Evolutionary conservation across 2,329 filamentous ascomycete species (phyloP), one percentile per base, ranked within the genome.

Genomic region (Curvularia sp.): DNA sequence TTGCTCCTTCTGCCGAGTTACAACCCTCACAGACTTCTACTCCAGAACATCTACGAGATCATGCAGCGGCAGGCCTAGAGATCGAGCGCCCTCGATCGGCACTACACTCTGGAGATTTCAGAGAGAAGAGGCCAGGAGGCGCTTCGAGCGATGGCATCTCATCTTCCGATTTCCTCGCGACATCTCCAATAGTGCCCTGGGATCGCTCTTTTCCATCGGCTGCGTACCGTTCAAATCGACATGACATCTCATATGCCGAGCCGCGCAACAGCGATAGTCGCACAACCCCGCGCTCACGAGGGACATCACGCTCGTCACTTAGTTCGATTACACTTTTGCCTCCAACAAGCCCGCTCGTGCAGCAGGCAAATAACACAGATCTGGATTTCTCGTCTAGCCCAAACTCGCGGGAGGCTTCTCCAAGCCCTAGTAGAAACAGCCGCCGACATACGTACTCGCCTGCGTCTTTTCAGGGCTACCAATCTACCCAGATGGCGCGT

Each of bases 291-390:
- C 72, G 79, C 47, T 71, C 78, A 48, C 74, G 80, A 57, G 78
- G 79, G n/a, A 67, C 72, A 19, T 82, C 80, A 32, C 78, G 79
- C 57, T 92, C 89, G 7, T 90, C 92, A 1, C 82, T 91, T 13
- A 89, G 88, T 1, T 93, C 87, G 67, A 97, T 97, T 74, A 84
- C 90, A 30, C 90, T 96, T 61, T 90, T 94, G 77, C 87, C 91
- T 2, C 94, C 95, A 0, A 98, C 95, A 2, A 98, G 93, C 69
- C 95, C 95, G 13, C 81, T 99, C 10, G 93, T 96, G 0, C 89
- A 97, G 70, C 92, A 93, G 41, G 87, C 92, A 70, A 96, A 89
- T 78, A 95, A 93, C 66, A 89, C 92, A 6, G 92, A 95, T 65
- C 72, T 89, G 21, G 88, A 92, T 57, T 81, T 89, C 47, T 82